Evolutionary conservation across 768 basidiomycete genomes (phyloP), one percentile per base, ranked within the genome.

Genomic region (Mycena vitilis): DNA sequence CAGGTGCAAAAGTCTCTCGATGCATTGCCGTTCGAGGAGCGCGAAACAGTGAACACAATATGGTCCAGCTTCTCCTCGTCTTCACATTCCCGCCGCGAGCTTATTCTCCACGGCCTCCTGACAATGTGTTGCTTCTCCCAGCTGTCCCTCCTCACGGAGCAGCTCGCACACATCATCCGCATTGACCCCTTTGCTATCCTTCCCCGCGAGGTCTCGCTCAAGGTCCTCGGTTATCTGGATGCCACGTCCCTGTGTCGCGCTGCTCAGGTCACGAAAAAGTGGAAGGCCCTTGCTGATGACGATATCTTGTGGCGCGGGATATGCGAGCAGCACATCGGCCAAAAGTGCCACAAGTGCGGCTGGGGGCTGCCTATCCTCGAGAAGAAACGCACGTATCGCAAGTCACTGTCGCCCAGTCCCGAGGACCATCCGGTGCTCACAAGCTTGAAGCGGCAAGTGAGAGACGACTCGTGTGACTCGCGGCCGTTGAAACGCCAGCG

Each of bases 81-180:
- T 2, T 91, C 95, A 0, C 95, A 98, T 74, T 89, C 92, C 7
- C 90, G 94, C 42, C 88, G 98, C 44, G 95, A 93, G 62, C 89
- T 99, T 77, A 98, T 99, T 77, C 91, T 99, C 56, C 95, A 94
- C 74, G 98, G 98, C 47, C 87, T 99, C 66, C 89, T 99, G 73
- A 98, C 98, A 18, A 99, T 99, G 95, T 99, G 96, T 79, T 99
- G 98, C 81, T 98, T 98, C 84, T 96, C 94, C 54, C 96, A 99
- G 76, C 91, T 99, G 36, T 98, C 98, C 34, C 92, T 98, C 57
- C 91, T 99, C 66, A 92, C 95, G 37, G 95, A 98, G 70, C 92
- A 95, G 60, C 93, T 99, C 68, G 84, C 90, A 40, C 91, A 94
- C 72, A 91, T 98, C 73, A 98, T 98, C 78, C 91, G 98, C 73